Base-by-base conservation (phyloP, 257 asterid species). In the Handroanthus guayacan region DNA sequence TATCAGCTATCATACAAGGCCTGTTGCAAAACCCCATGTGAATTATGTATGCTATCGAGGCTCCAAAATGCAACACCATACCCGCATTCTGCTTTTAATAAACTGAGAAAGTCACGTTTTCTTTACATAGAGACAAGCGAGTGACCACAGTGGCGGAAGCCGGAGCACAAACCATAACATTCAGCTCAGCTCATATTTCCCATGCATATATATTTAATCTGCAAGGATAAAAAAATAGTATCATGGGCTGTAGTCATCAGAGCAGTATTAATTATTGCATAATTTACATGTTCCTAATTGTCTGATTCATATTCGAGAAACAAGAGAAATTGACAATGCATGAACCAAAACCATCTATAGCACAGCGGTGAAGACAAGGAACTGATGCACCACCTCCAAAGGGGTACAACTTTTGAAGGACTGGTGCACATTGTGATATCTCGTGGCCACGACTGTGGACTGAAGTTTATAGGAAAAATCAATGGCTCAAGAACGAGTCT, bases 161-260 rank as follows among this genome's bases (percentile, higher is more conserved):
- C 57, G 43, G 79, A 58, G 62, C 37, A 52, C 76, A 43, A 69
- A 70, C 80, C 81, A 73, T 50, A 43, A 55, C 13, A 13, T 16
- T 71, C 67, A 51, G 38, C 76, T 88, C 86, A 91, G 81, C 82
- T 70, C 83, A 92, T 84, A 81, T 89, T 88, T 39, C 98, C 98
- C 86, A 89, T 3, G 76, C 98, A 92, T 62, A 90, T 79, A 58
- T 88, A 92, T 85, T 90, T 90, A 48, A 80, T 75, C 97, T 90
- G 92, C 89, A 79, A 36, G 7, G 39, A 61, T 75, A 11, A 74
- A 13, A 61, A 16, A 39, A 67, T 47, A 6, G 14, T 9, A 56
- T 50, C 54, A 71, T 13, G 37, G 31, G 31, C 31, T 25, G 31
- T 25, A 25, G 31, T 25, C 14, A 5, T 62, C 68, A 4, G 17